Base-by-base conservation (phyloP, 805 yeast species). In the Ogataea zsoltii region DNA sequence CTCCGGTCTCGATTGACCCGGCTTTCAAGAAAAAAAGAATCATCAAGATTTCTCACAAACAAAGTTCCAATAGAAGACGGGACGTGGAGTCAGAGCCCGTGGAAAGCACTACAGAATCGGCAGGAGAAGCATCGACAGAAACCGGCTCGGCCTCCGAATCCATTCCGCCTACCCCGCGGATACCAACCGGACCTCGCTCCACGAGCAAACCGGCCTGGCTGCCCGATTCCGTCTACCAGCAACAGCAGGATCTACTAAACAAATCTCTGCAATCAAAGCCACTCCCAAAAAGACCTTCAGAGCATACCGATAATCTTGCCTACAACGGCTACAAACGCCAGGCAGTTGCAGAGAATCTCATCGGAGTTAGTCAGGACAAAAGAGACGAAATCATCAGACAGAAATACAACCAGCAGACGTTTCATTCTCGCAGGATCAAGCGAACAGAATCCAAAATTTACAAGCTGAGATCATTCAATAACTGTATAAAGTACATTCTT, bases 381-480 rank as follows among this genome's bases (percentile, higher is more conserved):
- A 62, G 79, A 44, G 87, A 86, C 56, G 79, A 80, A 37, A 76
- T 87, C 44, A 95, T 94, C 26, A 74, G 90, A 51, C 73, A 77
- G 39, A 97, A 89, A 66, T 94, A 94, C 65, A 94, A 94, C 65
- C 85, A 86, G 53, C 77, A 95, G 57, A 84, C 96, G 0, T 77
- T 79, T 52, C 79, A 80, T 48, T 76, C 92, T 1, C 82, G 82
- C 50, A 68, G 67, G 21, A 77, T 76, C 44, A 74, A 76, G 37
- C 76, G 99, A 54, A 74, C 82, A 15, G 70, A 79, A 29, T 89
- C 97, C 0, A 91, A 94, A 10, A 92, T 94, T 61, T 83, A 85
- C 67, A 86, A 87, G 57, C 71, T 94, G 51, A 76, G 97, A 49
- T 84, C 86, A 55, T 94, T 90, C 76, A 94, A 94, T 66, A 94